Evolutionary conservation across 495 filamentous ascomycete genomes (phyloP), one percentile per base, ranked within the genome.

Genomic region (Trichoderma reesei): DNA sequence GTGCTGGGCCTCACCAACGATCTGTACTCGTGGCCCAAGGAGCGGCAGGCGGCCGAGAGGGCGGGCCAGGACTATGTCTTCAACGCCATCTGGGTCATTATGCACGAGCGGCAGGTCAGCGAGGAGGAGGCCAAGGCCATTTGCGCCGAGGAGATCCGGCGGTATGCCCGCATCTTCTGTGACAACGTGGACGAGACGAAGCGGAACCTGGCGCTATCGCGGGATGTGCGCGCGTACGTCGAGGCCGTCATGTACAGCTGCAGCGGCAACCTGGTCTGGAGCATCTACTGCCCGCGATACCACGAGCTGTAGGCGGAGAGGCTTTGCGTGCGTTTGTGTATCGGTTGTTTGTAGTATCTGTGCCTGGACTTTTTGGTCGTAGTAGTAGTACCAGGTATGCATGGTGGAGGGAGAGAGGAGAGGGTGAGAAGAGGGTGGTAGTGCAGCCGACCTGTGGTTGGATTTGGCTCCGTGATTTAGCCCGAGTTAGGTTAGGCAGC

Each of bases 21-120:
- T 41, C 64, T 72, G 26, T 71, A 68, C 41, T 73, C 72, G 13
- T 72, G 68, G 66, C 65, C 71, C 16, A 75, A 73, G 59, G 73
- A 76, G 61, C 65, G 48, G 2, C 56, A 69, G 5, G 68, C 66
- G 11, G 67, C 70, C 13, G 63, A 66, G 59, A 56, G 18, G 18
- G 36, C 41, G 6, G 71, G 71, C 20, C 61, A 65, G 51, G 62
- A 59, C 37, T 61, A 68, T 48, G 69, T 76, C 16, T 64, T 70
- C 41, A 76, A 77, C 64, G 75, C 74, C 14, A 68, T 78, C 34
- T 76, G 67, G 69, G 73, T 78, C 39, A 65, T 74, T 20, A 74
- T 76, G 75, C 59, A 60, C 31, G 70, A 74, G 63, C 63, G 66
- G 5, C 63, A 63, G 3, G 62, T 74, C 6, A 63, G 26, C 0